These are phyloP conservation scores for Mortierella antarctica DNA, from an alignment of 192 early-diverging fungal genomes.

Conservation along the genomic window DNA sequence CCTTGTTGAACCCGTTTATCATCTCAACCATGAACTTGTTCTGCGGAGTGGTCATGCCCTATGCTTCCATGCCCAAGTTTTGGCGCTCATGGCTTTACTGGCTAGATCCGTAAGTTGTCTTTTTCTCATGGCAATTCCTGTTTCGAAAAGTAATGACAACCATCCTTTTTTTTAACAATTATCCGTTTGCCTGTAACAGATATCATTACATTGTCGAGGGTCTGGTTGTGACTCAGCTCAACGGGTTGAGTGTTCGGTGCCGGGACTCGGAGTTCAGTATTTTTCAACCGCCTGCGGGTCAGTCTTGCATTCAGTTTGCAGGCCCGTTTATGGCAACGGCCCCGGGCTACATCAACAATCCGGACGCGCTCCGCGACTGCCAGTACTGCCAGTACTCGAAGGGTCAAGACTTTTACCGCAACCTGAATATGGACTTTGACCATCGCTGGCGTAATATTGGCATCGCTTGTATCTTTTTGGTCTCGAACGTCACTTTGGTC, in stretches of 20 bases:
- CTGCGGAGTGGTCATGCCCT: constrained; percentile 70
- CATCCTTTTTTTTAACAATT: not conserved
- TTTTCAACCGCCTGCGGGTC: constrained; percentile 65
- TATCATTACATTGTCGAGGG: constrained; percentile 77
- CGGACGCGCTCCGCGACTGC: constrained; percentile 61
- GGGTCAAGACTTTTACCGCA: constrained; percentile 67
- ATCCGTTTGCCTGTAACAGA: not conserved
- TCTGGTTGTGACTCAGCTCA: constrained; percentile 68
- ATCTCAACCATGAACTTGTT: constrained; percentile 76
- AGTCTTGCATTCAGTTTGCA: constrained; percentile 69
- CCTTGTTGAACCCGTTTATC: constrained; percentile 73
- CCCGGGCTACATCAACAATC: constrained; percentile 70
- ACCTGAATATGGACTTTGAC: constrained; percentile 56
- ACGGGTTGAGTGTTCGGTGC: constrained; percentile 58
- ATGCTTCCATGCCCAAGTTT: constrained; percentile 15
- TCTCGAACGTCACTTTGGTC: constrained; percentile 61
- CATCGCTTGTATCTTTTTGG: constrained; percentile 64
- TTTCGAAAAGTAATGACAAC: not conserved
- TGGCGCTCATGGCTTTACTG: constrained; percentile 57
- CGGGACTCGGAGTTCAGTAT: constrained; percentile 57
- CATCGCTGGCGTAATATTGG: constrained; percentile 79
- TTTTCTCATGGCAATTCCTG: too few species aligned
- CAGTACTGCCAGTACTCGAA: constrained; percentile 69
- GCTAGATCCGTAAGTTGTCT: constrained; percentile 55
- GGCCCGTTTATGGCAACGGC: constrained; percentile 56